These are phyloP conservation scores for Lyophyllum semitale DNA, from an alignment of 768 basidiomycete species.

Conservation along the genomic window DNA sequence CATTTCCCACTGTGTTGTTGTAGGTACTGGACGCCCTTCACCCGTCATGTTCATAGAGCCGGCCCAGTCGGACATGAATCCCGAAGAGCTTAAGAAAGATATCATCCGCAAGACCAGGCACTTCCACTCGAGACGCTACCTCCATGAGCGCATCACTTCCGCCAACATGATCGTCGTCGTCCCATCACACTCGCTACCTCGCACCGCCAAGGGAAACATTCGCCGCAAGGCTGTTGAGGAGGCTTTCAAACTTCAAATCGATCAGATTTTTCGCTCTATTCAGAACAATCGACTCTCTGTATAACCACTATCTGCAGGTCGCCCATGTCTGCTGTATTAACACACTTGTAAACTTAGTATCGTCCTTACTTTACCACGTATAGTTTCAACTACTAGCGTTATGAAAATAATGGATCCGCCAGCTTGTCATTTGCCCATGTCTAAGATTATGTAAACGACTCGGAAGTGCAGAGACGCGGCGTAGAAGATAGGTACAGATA, in stretches of 20 bases:
- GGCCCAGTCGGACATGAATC: slow-evolving; percentile 44
- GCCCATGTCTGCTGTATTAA: too few species aligned
- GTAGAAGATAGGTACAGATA: too few species aligned
- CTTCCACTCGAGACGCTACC: slow-evolving; percentile 75
- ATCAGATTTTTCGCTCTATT: slow-evolving; percentile 49
- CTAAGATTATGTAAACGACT: too few species aligned
- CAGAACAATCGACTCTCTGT: too few species aligned
- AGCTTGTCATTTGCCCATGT: too few species aligned
- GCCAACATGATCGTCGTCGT: slow-evolving; percentile 70
- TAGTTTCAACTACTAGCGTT: too few species aligned
- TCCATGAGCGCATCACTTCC: slow-evolving; percentile 75
- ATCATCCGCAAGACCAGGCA: slow-evolving; percentile 72
- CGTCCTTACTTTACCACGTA: too few species aligned
- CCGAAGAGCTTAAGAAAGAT: slow-evolving; percentile 63
- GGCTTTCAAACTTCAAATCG: slow-evolving; percentile 54
- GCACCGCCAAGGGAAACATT: slow-evolving; percentile 82
- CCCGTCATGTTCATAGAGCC: slow-evolving; percentile 79
- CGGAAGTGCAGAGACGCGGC: too few species aligned
- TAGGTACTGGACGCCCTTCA: slow-evolving; percentile 74
- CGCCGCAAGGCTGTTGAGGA: slow-evolving; percentile 78
- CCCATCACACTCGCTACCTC: slow-evolving; percentile 63
- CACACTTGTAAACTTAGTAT: too few species aligned
- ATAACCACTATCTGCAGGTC: too few species aligned
- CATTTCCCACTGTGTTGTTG: slow-evolving; percentile 75
- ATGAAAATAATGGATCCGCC: too few species aligned